A percentile compares a stretch with the other conserved stretches of the same genome.
Evolutionary conservation across 768 basidiomycete genomes (phyloP).

Genomic region (Lactarius quietus): DNA sequence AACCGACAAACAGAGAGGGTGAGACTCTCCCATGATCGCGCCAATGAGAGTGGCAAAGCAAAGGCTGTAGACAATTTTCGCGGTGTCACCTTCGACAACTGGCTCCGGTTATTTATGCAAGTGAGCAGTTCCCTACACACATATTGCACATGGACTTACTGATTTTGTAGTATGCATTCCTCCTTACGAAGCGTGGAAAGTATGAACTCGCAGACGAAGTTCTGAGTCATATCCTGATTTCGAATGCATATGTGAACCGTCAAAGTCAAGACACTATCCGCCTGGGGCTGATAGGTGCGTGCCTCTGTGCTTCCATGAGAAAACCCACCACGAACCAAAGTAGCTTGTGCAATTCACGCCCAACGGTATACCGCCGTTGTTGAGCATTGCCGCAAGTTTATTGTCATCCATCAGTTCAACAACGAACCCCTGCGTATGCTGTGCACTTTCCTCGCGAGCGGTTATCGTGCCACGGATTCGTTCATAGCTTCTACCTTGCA

Average conservation of each 20-base stretch:
- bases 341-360: conserved; percentile 71
- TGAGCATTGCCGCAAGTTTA: conserved; percentile 73
- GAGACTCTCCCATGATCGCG: conserved; percentile 47
- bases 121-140: conserved; percentile 37
- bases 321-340: background rate
- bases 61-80: conserved; percentile 67
- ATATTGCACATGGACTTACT: background rate
- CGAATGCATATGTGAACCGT: conserved; percentile 65
- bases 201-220: conserved; percentile 70
- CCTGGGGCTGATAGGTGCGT: conserved; percentile 71
- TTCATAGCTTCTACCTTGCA: conserved; percentile 75
- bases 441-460: conserved; percentile 66
- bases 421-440: conserved; percentile 82
- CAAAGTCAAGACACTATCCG: conserved; percentile 67
- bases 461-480: conserved; percentile 63
- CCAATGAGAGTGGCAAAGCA: conserved; percentile 38
- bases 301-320: background rate
- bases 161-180: conserved; percentile 65
- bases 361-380: conserved; percentile 56
- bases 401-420: conserved; percentile 76
- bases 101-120: conserved; percentile 84
- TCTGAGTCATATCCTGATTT: conserved; percentile 67
- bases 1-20: conserved; percentile 48
- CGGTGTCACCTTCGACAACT: conserved; percentile 77
- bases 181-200: conserved; percentile 59